Conservation (phyloP, 148 eudicot species). For the Heliamphora exappendiculata region DNA sequence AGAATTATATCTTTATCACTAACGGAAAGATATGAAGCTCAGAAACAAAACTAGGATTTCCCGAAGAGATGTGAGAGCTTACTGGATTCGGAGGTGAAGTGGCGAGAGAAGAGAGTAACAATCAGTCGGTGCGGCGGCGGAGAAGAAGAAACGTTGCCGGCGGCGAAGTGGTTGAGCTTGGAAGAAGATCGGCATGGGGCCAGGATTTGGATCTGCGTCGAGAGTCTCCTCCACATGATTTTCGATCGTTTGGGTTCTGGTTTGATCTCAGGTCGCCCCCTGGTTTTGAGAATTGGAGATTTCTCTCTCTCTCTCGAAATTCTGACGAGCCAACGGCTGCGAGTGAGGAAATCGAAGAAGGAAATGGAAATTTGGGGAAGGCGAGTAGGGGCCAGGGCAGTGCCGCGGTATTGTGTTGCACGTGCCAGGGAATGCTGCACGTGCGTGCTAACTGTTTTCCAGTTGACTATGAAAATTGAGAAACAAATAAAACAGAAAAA, state of each 20-base stretch:
- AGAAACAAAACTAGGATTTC: not conserved
- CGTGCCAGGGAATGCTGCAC: not conserved
- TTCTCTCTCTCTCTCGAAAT: conserved; percentile 8
- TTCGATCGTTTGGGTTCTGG: conserved; percentile 13
- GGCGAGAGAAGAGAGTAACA: conserved; percentile 28
- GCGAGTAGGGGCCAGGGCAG: not conserved
- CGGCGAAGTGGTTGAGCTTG: conserved; percentile 13
- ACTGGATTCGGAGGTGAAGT: conserved; percentile 45
- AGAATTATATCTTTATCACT: too few species aligned
- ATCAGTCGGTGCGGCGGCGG: conserved; percentile 16
- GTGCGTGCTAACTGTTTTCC: not conserved
- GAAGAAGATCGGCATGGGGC: conserved; percentile 27
- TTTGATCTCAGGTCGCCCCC: conserved; percentile 30
- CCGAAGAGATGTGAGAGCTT: not conserved
- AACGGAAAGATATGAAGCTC: not conserved
- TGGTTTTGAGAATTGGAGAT: not conserved
- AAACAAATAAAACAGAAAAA: not conserved
- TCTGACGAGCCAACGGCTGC: not conserved
- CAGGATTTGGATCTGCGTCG: conserved; percentile 45
- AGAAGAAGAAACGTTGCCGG: conserved; percentile 22
- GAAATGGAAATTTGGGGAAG: not conserved
- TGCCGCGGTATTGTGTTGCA: not conserved
- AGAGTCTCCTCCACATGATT: conserved; percentile 56
- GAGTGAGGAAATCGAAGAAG: not conserved
- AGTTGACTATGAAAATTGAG: not conserved